Base-by-base conservation (phyloP, 2,329 filamentous ascomycete genomes). In the Emericellopsis cladophorae region DNA sequence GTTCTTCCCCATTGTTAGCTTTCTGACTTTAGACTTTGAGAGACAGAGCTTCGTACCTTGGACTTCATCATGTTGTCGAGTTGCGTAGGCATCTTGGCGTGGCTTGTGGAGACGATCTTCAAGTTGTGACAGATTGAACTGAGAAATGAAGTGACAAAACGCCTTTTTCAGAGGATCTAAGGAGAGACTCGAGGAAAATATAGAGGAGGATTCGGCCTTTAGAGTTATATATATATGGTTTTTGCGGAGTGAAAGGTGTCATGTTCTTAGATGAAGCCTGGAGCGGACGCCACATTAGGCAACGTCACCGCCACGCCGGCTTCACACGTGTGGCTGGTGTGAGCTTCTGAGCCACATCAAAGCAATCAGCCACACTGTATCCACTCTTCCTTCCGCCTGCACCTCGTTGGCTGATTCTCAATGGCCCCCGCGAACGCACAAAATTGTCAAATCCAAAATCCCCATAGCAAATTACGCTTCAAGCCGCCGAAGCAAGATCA, bases 1-100 rank as follows among this genome's bases (percentile, higher is more conserved):
- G 52, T 81, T 84, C 81, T 29, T 29, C 26, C 26, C 6, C 26
- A 12, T 7, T 21, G 7, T 29, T 29, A 29, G 26, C 26, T 4
- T 4, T 29, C 7, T 9, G 7, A 4, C 26, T 12, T 21, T 21
- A 3, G 26, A 29, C 8, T 9, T 29, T 4, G 8, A 29, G 9
- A 9, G 26, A 29, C 8, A 29, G 26, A 29, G 26, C 8, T 29
- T 29, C 61, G 43, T 62, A 83, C 81, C 67, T 80, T 81, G 41
- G 81, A 85, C 51, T 72, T 79, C 62, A 86, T 64, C 9, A 74
- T 78, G 57, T 70, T 74, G 54, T 87, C 82, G 4, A 87, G 58
- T 24, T 72, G 69, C 43, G 81, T 87, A 39, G 80, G 78, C 81
- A 84, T 84, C 12, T 29, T 29, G 26, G 26, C 26, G 26, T 29